Conservation (phyloP, 1,284 basidiomycete genomes). For the Boletus smithii region DNA sequence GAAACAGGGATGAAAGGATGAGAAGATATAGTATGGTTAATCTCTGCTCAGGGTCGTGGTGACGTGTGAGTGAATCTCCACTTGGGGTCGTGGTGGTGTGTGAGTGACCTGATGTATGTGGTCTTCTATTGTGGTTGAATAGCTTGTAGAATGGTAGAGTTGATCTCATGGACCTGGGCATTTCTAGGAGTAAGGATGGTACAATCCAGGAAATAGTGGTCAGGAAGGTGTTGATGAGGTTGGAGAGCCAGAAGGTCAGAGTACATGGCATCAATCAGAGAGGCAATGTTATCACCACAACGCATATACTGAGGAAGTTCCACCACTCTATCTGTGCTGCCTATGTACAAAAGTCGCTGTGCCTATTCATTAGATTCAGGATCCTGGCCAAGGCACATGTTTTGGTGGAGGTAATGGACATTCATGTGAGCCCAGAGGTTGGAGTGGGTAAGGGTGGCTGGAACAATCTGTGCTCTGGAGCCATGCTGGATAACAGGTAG, state of each 20-base stretch:
- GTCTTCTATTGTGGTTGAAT: background rate
- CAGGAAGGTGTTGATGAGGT: background rate
- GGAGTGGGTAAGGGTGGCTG: no score
- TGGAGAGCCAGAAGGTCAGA: background rate
- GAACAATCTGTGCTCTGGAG: no score
- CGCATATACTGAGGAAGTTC: constrained; percentile 30
- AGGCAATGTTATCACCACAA: constrained; percentile 10
- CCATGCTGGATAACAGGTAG: no score
- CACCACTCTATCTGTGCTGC: constrained; percentile 26
- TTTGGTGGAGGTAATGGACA: no score
- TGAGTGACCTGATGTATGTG: background rate
- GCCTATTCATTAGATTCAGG: constrained; percentile 33
- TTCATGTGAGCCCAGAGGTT: no score
- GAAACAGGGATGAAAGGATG: no score
- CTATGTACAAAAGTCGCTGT: constrained; percentile 42
- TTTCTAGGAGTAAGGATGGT: constrained; percentile 13
- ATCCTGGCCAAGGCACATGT: background rate
- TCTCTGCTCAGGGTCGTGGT: no score
- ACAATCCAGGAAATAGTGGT: constrained; percentile 12
- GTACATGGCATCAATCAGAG: constrained; percentile 23
- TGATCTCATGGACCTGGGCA: constrained; percentile 12
- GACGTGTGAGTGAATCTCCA: no score
- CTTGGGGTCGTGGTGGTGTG: no score
- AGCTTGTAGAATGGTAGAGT: constrained; percentile 5
- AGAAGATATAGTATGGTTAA: no score